These are phyloP conservation scores for Picea engelmannii DNA, from an alignment of 83 land plant species.

Conservation along the genomic window DNA sequence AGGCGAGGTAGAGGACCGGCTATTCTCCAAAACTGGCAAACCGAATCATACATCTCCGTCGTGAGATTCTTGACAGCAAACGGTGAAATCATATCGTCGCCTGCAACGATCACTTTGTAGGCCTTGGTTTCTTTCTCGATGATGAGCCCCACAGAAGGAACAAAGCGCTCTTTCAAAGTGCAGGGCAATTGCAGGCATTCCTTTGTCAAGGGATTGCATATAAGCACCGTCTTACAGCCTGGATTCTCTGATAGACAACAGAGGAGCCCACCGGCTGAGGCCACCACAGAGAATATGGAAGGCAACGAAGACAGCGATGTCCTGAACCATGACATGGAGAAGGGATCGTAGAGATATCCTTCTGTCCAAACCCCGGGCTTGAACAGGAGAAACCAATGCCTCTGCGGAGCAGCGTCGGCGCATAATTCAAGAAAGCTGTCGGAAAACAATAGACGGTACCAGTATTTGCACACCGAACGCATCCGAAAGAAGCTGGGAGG, in stretches of 20 bases:
- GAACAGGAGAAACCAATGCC: conserved; percentile 79
- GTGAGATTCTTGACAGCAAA: conserved; percentile 84
- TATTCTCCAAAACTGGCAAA: conserved; percentile 54
- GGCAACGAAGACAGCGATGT: conserved; percentile 34
- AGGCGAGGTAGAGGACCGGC: conserved; percentile 64
- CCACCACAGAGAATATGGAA: conserved; percentile 51
- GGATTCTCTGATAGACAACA: conserved; percentile 60
- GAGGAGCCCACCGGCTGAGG: conserved; percentile 75
- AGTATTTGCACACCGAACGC: conserved; percentile 72
- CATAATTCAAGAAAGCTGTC: conserved; percentile 66
- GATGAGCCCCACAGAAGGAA: conserved; percentile 68
- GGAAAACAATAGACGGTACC: conserved; percentile 82
- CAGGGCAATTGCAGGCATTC: conserved; percentile 65
- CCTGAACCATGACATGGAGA: conserved; percentile 37
- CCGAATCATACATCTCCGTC: conserved; percentile 66
- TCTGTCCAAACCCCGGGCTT: conserved; percentile 20
- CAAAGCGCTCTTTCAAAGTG: conserved; percentile 61
- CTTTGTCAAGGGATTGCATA: conserved; percentile 70
- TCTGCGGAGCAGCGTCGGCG: conserved; percentile 47
- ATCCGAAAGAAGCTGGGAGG: conserved; percentile 72
- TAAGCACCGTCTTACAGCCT: conserved; percentile 66
- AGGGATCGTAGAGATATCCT: conserved; percentile 54
- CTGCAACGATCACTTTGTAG: conserved; percentile 62
- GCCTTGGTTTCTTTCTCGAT: conserved; percentile 27
- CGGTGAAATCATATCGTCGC: conserved; percentile 86